A percentile compares a stretch with the other conserved stretches of the same genome.
These are phyloP conservation scores for Plantago coronopus DNA, from an alignment of 305 asterid genomes.

Conservation along the genomic window DNA sequence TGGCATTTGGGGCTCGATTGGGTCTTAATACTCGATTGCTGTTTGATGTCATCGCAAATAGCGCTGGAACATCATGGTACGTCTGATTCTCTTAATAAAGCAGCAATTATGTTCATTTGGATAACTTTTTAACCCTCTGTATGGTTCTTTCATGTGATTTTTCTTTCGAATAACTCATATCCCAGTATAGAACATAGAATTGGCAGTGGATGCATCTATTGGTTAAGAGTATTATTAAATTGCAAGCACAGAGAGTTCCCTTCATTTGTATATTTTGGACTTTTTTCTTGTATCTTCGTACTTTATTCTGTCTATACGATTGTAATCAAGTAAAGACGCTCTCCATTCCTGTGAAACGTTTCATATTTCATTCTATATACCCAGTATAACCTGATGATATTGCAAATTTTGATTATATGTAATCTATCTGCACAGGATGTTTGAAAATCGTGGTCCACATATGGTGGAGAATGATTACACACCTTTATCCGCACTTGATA, in stretches of 20 bases:
- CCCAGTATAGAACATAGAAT: too few relatives aligned
- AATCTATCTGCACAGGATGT: conserved; percentile 66
- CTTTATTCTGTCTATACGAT: conserved; percentile 9
- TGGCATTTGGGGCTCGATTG: conserved; percentile 88
- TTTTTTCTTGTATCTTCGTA: conserved; percentile 4
- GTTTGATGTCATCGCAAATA: conserved; percentile 67
- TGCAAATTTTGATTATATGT: conserved; percentile 4
- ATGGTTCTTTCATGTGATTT: conserved; percentile 1
- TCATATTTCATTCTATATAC: background rate
- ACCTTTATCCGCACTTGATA: conserved; percentile 93
- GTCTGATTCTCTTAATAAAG: conserved; percentile 23
- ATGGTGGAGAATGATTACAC: conserved; percentile 94
- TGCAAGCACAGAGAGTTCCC: background rate
- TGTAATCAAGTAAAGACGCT: background rate
- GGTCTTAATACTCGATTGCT: conserved; percentile 74
- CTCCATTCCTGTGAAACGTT: background rate
- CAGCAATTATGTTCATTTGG: conserved; percentile 14
- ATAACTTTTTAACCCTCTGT: conserved; percentile 17
- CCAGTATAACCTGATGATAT: background rate
- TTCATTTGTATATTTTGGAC: background rate
- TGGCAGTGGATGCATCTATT: too few relatives aligned
- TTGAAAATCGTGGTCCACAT: conserved; percentile 96
- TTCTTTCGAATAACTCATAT: background rate
- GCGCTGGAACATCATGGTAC: conserved; percentile 90
- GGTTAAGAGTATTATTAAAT: too few relatives aligned